Evolutionary conservation across 345 rosid genomes (phyloP).

Genomic region (Citrus sinensis): DVS_A1.0 CM039167.1:7533001-7533500

Average conservation of each 20-base stretch:
- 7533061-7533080: slow-evolving; percentile 79
- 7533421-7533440: not conserved
- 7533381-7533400: not conserved
- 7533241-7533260: not conserved
- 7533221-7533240: not conserved
- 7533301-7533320: not conserved
- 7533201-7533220: not conserved
- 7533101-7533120: slow-evolving; percentile 14
- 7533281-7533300: not conserved
- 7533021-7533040: slow-evolving; percentile 86
- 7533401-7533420: not conserved
- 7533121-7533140: not conserved
- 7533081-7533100: slow-evolving; percentile 81
- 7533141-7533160: not conserved
- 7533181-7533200: not conserved
- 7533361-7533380: not conserved
- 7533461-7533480: slow-evolving; percentile 67
- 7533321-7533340: not conserved
- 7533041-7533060: slow-evolving; percentile 68
- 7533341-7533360: not conserved
- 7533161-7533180: not conserved
- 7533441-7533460: slow-evolving; percentile 87
- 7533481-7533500: slow-evolving; percentile 84
- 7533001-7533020: slow-evolving; percentile 84
- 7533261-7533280: not conserved